Base-by-base conservation (phyloP, 768 basidiomycete genomes). In the Boletus sp. region DNA sequence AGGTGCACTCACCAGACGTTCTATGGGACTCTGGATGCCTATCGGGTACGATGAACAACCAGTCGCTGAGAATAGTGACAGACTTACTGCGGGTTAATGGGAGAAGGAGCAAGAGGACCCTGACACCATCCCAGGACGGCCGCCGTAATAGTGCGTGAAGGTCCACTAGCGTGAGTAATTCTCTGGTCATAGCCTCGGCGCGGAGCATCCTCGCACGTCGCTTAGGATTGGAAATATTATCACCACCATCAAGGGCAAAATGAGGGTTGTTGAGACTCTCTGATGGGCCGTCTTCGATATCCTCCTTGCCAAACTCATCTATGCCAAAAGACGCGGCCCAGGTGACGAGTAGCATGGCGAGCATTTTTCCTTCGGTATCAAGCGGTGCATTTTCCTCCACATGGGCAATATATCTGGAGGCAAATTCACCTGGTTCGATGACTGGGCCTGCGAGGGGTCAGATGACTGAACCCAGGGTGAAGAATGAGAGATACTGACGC, bases 311-410 rank as follows among this genome's bases (percentile, higher is more conserved):
- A 40, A 76, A 79, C 62, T 93, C 90, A 67, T 95, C 83, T 43
- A 96, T 74, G 38, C 94, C 95, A 68, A 91, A 94, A 37, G 90
- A 92, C 5, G 85, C 82, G 0, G 92, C 94, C 93, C 93, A 97
- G 21, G 88, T 83, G 41, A 90, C 90, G 21, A 96, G 77, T 30
- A 90, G 71, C 78, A 90, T 87, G 19, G 85, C 79, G 38, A 97
- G 78, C 52, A 96, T 80, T 39, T 82, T 81, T 13, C 87, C 93
- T 59, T 90, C 85, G 45, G 81, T 76, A n/a, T 82, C 79, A 11
- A 96, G 79, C 15, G 80, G 71, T 17, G 81, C 77, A 5, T 78
- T 73, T 1, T 86, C 86, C 54, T 88, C 83, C 52, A 70, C 68
- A 64, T 87, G 88, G 33, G 84, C 82, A 15, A 78, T 69, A 64